Conservation (phyloP, 192 early-diverging fungal species). For the Coemansia sp. region DNA sequence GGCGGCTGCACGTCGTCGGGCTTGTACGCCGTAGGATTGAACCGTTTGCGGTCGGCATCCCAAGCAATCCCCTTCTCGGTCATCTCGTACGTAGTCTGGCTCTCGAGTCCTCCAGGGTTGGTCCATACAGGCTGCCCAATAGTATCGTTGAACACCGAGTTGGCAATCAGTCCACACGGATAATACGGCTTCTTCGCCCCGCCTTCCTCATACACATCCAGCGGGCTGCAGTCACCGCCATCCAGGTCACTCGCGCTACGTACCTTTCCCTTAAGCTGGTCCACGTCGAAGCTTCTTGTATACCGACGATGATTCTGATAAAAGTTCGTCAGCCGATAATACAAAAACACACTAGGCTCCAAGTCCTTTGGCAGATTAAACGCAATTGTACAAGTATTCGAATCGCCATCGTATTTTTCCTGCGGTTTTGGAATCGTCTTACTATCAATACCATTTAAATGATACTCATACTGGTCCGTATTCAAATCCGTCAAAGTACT, state of each 20-base stretch:
- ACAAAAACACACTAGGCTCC: slow-evolving; percentile 82
- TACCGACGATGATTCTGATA: slow-evolving; percentile 99
- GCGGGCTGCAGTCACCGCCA: slow-evolving; percentile 61
- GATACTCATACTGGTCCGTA: slow-evolving; percentile 34
- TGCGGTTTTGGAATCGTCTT: slow-evolving; percentile 30
- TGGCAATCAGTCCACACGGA: slow-evolving; percentile 98
- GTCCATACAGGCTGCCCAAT: slow-evolving; percentile 60
- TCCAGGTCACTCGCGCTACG: slow-evolving; percentile 47
- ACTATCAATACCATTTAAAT: slow-evolving; percentile 37
- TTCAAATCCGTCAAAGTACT: slow-evolving; percentile 12
- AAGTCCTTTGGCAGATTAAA: slow-evolving; percentile 69
- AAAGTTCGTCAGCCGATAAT: slow-evolving; percentile 96
- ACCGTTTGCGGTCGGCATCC: slow-evolving; percentile 77
- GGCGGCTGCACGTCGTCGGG: slow-evolving; percentile 72
- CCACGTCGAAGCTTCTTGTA: slow-evolving; percentile 81
- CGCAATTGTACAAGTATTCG: slow-evolving; percentile 68
- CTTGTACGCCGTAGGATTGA: slow-evolving; percentile 58
- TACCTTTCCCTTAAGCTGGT: slow-evolving; percentile 75
- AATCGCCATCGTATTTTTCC: slow-evolving; percentile 55
- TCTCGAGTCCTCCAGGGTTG: slow-evolving; percentile 46
- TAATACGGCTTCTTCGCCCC: slow-evolving; percentile 63
- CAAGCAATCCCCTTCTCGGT: slow-evolving; percentile 79
- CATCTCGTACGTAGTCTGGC: slow-evolving; percentile 58
- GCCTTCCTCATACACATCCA: slow-evolving; percentile 31
- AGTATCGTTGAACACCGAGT: slow-evolving; percentile 92